phyloP scores from a whole-genome alignment of 2,329 filamentous ascomycete genomes.

The Colletotrichum siamense region DNA sequence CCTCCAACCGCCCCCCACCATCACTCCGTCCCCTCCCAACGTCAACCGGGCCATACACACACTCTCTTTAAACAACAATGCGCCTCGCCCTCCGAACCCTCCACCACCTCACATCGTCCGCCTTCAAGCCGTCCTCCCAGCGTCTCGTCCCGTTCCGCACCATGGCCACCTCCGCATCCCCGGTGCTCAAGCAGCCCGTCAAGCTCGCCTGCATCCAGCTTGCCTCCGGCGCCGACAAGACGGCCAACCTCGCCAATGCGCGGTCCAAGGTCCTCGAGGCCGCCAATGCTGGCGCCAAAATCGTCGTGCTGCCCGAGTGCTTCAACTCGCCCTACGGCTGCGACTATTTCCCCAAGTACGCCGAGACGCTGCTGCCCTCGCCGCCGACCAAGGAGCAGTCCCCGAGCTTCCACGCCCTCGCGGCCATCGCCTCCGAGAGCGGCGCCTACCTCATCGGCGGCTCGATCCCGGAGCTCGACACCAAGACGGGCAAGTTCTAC shows the following conservation, averaged over 20 bases:
- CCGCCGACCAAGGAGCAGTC: conserved; percentile 74
- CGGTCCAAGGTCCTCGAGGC: conserved; percentile 84
- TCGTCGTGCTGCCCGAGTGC: conserved; percentile 95
- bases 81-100: conserved; percentile 12
- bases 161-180: conserved; percentile 30
- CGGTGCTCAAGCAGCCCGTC: conserved; percentile 75
- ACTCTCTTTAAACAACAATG: not conserved
- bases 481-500: conserved; percentile 70
- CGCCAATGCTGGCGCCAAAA: conserved; percentile 74
- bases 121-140: not conserved
- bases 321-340: conserved; percentile 98
- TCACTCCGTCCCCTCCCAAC: not conserved
- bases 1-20: not conserved
- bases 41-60: not conserved
- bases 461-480: conserved; percentile 84
- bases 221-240: conserved; percentile 81
- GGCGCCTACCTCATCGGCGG: conserved; percentile 86
- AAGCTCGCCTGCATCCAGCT: conserved; percentile 85
- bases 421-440: conserved; percentile 78
- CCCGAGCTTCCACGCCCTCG: conserved; percentile 86
- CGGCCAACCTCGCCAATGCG: conserved; percentile 81
- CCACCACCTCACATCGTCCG: not conserved
- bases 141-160: conserved; percentile 13
- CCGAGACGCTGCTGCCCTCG: conserved; percentile 82
- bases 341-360: conserved; percentile 88